Evolutionary conservation across 1,284 basidiomycete species (phyloP).

Genomic region (Cutaneotrichosporon sp.): DNA sequence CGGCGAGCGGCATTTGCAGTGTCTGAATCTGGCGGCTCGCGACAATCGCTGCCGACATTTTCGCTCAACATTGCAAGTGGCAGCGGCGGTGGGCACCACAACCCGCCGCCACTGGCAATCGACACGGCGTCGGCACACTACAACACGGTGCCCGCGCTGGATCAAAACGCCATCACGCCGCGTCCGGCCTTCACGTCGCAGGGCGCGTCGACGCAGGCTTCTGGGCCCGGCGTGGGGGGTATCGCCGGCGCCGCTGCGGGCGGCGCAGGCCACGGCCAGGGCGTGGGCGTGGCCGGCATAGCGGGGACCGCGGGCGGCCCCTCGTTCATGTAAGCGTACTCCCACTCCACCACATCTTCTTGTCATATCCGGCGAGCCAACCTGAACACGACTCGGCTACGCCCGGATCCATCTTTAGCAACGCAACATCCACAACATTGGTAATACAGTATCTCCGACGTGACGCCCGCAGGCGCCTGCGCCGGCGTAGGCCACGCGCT

Average conservation of each 20-base stretch:
- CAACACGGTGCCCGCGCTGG: conserved; percentile 8
- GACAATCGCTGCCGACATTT: neutral
- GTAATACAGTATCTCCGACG: too few species aligned
- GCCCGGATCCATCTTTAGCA: too few species aligned
- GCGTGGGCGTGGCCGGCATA: too few species aligned
- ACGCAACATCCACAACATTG: too few species aligned
- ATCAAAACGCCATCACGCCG: conserved; percentile 17
- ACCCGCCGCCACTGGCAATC: conserved; percentile 12
- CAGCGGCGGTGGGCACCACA: conserved; percentile 1
- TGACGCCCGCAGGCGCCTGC: too few species aligned
- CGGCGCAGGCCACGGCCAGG: too few species aligned
- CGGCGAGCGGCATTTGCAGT: conserved; percentile 28
- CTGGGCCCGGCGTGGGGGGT: conserved; percentile 26
- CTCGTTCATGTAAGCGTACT: neutral
- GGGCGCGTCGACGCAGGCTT: conserved; percentile 8
- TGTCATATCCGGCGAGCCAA: neutral
- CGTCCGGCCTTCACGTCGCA: conserved; percentile 16
- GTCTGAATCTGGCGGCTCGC: neutral
- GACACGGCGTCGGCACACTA: conserved; percentile 15
- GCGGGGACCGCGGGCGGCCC: neutral
- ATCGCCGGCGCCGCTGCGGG: conserved; percentile 3
- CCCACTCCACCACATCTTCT: neutral
- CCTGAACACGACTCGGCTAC: too few species aligned
- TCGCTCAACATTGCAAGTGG: neutral
- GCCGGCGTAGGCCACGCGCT: too few species aligned